These are phyloP conservation scores for Penicillium diatomitis DNA, from an alignment of 495 filamentous ascomycete genomes.

Conservation along the genomic window DNA sequence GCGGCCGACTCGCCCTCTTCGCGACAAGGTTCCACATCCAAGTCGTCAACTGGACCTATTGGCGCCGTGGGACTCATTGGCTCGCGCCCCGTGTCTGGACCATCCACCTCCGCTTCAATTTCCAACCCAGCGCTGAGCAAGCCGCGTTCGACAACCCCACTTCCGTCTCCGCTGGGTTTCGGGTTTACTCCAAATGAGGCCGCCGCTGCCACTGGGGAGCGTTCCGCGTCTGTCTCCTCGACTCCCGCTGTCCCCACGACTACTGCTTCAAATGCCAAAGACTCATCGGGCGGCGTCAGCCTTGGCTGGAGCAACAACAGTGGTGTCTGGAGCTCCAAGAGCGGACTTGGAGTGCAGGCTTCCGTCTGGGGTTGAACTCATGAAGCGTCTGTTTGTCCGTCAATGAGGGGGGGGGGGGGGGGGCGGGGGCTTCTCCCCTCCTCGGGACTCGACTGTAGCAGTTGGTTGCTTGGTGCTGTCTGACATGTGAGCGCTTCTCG, in stretches of 20 bases:
- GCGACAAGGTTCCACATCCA: slow-evolving; percentile 41
- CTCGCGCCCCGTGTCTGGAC: slow-evolving; percentile 60
- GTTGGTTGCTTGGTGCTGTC: no score
- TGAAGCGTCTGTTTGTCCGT: no score
- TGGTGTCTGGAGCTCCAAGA: slow-evolving; percentile 69
- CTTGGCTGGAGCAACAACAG: slow-evolving; percentile 64
- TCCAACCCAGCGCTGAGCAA: slow-evolving; percentile 61
- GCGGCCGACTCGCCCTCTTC: slow-evolving; percentile 76
- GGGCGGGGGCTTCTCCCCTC: no score
- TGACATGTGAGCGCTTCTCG: neutral
- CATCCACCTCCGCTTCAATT: slow-evolving; percentile 32
- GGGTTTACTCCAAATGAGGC: slow-evolving; percentile 55
- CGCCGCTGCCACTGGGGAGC: slow-evolving; percentile 40
- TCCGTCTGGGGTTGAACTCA: slow-evolving; percentile 63
- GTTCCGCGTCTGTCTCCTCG: slow-evolving; percentile 51
- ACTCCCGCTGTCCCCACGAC: slow-evolving; percentile 40
- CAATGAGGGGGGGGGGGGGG: no score
- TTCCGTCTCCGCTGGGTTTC: slow-evolving; percentile 76
- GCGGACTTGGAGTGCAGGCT: slow-evolving; percentile 59
- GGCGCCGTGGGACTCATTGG: slow-evolving; percentile 85
- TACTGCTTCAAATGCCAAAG: slow-evolving; percentile 29
- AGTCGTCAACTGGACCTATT: slow-evolving; percentile 44
- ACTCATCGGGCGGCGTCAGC: slow-evolving; percentile 31
- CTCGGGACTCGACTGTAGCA: no score
- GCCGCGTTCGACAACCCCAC: slow-evolving; percentile 76